Evolutionary conservation across 2,329 filamentous ascomycete genomes (phyloP).

Genomic region (Cytospora piceae): DNA sequence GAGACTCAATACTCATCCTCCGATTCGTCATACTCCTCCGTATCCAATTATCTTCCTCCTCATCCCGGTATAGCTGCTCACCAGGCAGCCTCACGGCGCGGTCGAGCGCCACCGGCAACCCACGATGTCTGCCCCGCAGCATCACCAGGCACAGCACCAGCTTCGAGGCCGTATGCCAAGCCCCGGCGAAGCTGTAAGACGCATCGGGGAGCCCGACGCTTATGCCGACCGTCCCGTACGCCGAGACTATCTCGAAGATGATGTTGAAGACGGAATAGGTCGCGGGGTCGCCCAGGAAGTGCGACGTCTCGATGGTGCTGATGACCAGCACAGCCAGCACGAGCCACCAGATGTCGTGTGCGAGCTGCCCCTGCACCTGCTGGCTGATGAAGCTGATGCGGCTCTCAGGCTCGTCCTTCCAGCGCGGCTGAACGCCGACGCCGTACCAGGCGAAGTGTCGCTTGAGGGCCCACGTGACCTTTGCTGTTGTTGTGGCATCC

Average conservation of each 20-base stretch:
- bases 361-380: conserved; percentile 63
- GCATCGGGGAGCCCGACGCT: conserved; percentile 56
- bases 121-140: conserved; percentile 58
- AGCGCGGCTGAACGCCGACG: conserved; percentile 43
- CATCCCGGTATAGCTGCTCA: conserved; percentile 43
- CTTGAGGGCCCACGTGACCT: conserved; percentile 43
- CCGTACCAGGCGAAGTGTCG: conserved; percentile 48
- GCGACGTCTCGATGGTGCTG: conserved; percentile 58
- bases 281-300: conserved; percentile 56
- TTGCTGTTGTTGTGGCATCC: conserved; percentile 34
- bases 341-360: conserved; percentile 69
- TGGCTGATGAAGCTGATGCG: conserved; percentile 55
- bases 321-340: conserved; percentile 64
- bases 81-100: conserved; percentile 50
- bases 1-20: not conserved
- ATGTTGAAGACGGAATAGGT: conserved; percentile 62
- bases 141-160: conserved; percentile 61
- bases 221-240: conserved; percentile 64
- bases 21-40: conserved; percentile 42
- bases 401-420: conserved; percentile 37
- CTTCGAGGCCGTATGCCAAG: conserved; percentile 58
- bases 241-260: conserved; percentile 58
- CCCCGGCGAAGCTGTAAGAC: conserved; percentile 59
- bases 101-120: conserved; percentile 59
- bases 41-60: conserved; percentile 48